Percentiles rank a stretch among this genome's conserved stretches.
Evolutionary conservation across 805 yeast genomes (phyloP).

Genomic region (Cyberlindnera amylophila): DNA sequence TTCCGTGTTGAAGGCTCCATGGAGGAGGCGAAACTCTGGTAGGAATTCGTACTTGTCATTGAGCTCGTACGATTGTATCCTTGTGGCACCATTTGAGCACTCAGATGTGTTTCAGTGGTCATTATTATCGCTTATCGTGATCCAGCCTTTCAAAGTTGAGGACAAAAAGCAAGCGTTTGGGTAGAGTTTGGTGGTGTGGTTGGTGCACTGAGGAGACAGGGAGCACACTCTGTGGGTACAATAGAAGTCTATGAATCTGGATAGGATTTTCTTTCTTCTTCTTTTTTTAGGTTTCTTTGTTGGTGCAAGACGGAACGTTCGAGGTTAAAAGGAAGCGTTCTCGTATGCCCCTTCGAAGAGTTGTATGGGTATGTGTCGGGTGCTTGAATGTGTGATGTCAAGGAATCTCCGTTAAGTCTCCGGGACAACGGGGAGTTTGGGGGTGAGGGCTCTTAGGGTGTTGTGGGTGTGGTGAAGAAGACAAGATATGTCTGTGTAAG

Average conservation of each 20-base stretch:
- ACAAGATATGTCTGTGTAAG: not conserved
- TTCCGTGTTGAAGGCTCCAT: constrained; percentile 1
- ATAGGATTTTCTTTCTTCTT: too few relatives aligned
- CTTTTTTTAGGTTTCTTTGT: too few relatives aligned
- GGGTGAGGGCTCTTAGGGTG: not conserved
- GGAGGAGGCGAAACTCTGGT: constrained; percentile 9
- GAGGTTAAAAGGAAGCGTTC: not conserved
- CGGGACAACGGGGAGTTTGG: not conserved
- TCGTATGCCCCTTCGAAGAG: not conserved
- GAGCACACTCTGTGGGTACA: too few relatives aligned
- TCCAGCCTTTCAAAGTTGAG: not conserved
- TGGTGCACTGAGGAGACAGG: not conserved
- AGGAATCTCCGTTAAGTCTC: not conserved
- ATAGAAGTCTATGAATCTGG: too few relatives aligned
- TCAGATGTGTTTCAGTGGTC: not conserved
- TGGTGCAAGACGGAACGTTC: not conserved
- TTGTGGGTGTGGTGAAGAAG: not conserved
- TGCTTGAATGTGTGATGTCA: not conserved
- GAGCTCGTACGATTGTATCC: constrained; percentile 16
- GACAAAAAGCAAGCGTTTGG: not conserved
- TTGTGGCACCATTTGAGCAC: not conserved
- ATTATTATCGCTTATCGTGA: not conserved
- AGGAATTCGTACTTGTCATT: constrained; percentile 22
- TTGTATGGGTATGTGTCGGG: not conserved
- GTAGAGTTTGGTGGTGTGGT: not conserved